Evolutionary conservation across 1,139 yeast genomes (phyloP).

Genomic region (Blastobotrys proliferans): DNA sequence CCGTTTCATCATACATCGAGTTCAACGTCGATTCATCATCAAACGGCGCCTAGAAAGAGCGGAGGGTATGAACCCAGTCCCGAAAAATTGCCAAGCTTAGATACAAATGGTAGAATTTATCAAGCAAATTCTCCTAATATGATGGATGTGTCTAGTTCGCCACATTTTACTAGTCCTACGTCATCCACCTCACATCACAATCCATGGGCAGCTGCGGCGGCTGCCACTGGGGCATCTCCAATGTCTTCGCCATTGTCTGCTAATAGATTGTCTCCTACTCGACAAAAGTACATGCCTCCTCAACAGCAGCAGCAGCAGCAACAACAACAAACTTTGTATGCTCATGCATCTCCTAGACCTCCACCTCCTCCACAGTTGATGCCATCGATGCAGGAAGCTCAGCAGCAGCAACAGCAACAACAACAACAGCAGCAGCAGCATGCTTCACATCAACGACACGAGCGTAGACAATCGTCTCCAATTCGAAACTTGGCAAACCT

Average conservation of each 20-base stretch:
- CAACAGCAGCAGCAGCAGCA: constrained; percentile 1
- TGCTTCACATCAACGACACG: constrained; percentile 6
- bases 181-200: constrained; percentile 2
- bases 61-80: too few relatives aligned
- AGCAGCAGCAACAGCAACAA: constrained; percentile 1
- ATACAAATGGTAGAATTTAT: constrained; percentile 9
- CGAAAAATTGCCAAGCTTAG: constrained; percentile 7
- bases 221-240: constrained; percentile 8
- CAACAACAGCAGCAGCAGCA: constrained; percentile 2
- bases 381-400: constrained; percentile 1
- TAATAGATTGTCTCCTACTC: constrained; percentile 7
- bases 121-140: constrained; percentile 5
- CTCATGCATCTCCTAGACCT: constrained; percentile 10
- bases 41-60: too few relatives aligned
- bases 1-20: too few relatives aligned
- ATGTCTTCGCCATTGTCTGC: constrained; percentile 3
- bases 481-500: constrained; percentile 1
- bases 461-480: constrained; percentile 10
- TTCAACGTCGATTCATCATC: too few relatives aligned
- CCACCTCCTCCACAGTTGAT: constrained; percentile 4
- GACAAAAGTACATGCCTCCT: not conserved
- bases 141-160: constrained; percentile 10
- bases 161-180: constrained; percentile 4
- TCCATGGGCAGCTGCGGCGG: constrained; percentile 1
- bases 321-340: not conserved